phyloP scores from a whole-genome alignment of 2,329 filamentous ascomycete species.

The Aspergillus glaucus region DNA sequence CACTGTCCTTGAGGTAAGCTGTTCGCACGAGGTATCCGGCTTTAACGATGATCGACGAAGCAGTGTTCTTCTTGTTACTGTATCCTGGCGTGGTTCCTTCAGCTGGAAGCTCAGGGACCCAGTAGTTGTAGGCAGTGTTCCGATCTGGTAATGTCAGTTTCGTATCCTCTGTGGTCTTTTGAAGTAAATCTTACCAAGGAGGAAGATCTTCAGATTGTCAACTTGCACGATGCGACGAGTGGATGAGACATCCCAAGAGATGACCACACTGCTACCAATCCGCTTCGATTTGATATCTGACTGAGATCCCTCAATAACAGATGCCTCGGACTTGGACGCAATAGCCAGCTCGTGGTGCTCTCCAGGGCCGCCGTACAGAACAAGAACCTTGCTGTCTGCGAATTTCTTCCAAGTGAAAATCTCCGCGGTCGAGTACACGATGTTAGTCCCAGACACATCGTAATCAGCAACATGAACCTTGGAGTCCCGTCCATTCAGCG shows the following conservation, averaged over 20 bases:
- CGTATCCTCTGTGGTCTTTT: not conserved
- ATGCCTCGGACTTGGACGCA: constrained; percentile 18
- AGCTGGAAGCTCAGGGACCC: constrained; percentile 34
- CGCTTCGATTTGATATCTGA: constrained; percentile 24
- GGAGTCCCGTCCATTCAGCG: constrained; percentile 38
- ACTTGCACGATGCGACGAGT: constrained; percentile 37
- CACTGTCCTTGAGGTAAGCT: constrained; percentile 50
- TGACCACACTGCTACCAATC: constrained; percentile 19
- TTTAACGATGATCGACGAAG: constrained; percentile 36
- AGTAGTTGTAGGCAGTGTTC: constrained; percentile 41
- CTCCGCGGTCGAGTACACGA: constrained; percentile 41
- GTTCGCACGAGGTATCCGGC: constrained; percentile 39
- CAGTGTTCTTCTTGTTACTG: constrained; percentile 21
- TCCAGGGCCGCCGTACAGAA: constrained; percentile 34
- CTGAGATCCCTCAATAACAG: constrained; percentile 28
- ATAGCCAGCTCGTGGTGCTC: constrained; percentile 40
- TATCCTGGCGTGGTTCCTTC: constrained; percentile 23
- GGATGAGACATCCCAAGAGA: constrained; percentile 52
- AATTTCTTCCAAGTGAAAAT: constrained; percentile 53
- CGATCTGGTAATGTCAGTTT: constrained; percentile 41
- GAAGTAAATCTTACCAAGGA: constrained; percentile 40
- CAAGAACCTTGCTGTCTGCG: constrained; percentile 45
- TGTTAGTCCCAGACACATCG: constrained; percentile 31
- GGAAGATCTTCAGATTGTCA: constrained; percentile 48
- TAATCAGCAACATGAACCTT: constrained; percentile 41